Conservation (phyloP, 768 basidiomycete genomes). For the Pleurotus ostreatus region DNA sequence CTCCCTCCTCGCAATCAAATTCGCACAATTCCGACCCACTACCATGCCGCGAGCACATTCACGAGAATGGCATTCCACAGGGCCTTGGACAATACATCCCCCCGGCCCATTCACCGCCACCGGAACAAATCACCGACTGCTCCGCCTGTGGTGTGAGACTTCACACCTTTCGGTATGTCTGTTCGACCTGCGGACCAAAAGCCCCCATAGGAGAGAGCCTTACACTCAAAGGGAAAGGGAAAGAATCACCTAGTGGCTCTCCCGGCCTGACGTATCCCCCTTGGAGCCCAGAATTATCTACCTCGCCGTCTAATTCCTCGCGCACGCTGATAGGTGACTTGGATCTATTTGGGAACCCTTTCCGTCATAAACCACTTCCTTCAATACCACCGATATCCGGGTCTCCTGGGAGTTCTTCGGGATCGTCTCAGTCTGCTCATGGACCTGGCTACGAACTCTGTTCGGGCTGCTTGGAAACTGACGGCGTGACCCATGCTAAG, state of each 20-base stretch:
- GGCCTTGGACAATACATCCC: constrained; percentile 53
- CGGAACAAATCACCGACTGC: constrained; percentile 70
- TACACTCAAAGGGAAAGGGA: constrained; percentile 48
- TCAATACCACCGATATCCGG: constrained; percentile 28
- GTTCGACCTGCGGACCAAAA: constrained; percentile 83
- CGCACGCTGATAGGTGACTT: constrained; percentile 32
- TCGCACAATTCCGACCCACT: constrained; percentile 25
- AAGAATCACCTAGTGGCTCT: constrained; percentile 22
- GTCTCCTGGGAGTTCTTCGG: constrained; percentile 19
- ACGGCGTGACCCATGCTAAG: constrained; percentile 76
- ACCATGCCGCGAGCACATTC: constrained; percentile 18
- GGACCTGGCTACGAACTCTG: constrained; percentile 79
- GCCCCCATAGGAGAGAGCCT: constrained; percentile 31
- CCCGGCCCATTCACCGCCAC: constrained; percentile 41
- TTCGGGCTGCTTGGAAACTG: constrained; percentile 69
- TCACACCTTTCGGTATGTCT: constrained; percentile 86
- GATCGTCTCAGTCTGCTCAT: constrained; percentile 16
- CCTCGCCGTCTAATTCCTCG: constrained; percentile 30
- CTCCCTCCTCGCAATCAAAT: constrained; percentile 20
- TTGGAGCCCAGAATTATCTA: constrained; percentile 23
- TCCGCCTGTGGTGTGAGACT: constrained; percentile 74
- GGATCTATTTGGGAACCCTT: constrained; percentile 19
- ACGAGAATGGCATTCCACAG: constrained; percentile 28
- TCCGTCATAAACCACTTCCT: constrained; percentile 42
- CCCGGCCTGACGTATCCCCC: constrained; percentile 24